Conservation (phyloP, 1,139 yeast genomes). For the Geotrichum europaeum region DNA sequence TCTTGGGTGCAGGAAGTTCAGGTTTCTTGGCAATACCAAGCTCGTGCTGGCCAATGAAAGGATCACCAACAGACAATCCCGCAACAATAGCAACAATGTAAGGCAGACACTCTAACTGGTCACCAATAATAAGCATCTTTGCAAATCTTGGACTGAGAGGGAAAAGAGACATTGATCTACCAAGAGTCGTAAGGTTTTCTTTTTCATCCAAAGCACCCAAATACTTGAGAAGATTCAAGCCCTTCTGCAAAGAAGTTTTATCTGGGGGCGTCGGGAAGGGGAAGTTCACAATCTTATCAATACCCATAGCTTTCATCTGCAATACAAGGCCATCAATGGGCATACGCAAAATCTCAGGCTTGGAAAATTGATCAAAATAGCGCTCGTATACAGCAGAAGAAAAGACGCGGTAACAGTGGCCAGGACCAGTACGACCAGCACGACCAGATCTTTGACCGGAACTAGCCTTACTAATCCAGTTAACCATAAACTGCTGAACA, state of each 20-base stretch:
- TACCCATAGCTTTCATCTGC: constrained; percentile 96
- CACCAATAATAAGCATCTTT: constrained; percentile 81
- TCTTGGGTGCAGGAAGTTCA: constrained; percentile 24
- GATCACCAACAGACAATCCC: constrained; percentile 90
- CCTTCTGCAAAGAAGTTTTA: constrained; percentile 50
- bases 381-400: constrained; percentile 95
- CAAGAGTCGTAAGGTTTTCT: constrained; percentile 61
- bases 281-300: constrained; percentile 80
- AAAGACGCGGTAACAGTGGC: constrained; percentile 87
- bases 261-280: constrained; percentile 98
- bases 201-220: constrained; percentile 71
- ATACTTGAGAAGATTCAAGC: constrained; percentile 60
- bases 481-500: constrained; percentile 86
- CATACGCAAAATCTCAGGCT: constrained; percentile 89
- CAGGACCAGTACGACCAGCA: constrained; percentile 99
- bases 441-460: constrained; percentile 96
- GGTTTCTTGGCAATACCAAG: constrained; percentile 44
- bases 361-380: constrained; percentile 73
- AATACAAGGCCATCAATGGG: constrained; percentile 93
- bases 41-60: constrained; percentile 71
- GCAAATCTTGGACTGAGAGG: constrained; percentile 94
- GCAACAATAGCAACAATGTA: constrained; percentile 87
- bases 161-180: constrained; percentile 79
- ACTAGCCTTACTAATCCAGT: constrained; percentile 93
- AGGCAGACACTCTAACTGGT: constrained; percentile 79